Evolutionary conservation across 139 green algal species (phyloP), one percentile per base, ranked within the genome.

Genomic region (Chara braunii): DNA sequence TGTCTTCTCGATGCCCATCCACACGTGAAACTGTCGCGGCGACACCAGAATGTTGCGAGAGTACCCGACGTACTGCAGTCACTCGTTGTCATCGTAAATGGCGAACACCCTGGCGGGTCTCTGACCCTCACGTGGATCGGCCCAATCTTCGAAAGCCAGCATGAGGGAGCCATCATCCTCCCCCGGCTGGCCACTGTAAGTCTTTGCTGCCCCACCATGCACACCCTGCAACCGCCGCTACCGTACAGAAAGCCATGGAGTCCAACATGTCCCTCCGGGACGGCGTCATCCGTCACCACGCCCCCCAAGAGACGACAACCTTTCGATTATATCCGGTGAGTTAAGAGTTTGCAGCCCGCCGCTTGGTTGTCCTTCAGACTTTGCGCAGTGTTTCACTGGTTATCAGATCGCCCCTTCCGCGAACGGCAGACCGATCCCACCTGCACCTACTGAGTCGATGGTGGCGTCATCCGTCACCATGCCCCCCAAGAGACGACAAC

Each of bases 21-120:
- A 14, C 29, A 4, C 60, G 12, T 11, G 60, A 12, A 40, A 52
- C 29, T 48, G 18, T 3, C 59, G 59, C 24, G 68, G 14, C 6
- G 72, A 42, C 36, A 80, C 60, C 1, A 91, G 79, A 7, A 96
- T 83, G 80, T 89, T 94, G 48, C 89, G 71, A 3, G 75, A 75
- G 63, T 87, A 95, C 2, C 86, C 84, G 0, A 96, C 78, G 62
- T 93, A 96, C 76, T 95, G 87, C 43, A 92, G 60, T 8, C 56
- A 43, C 1, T 75, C 34, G 3, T 61, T 22, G 3, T 32, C 45
- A 60, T 94, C 87, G 58, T 90, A 90, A 30, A 93, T 26, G 5
- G 85, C 87, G 58, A 90, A 96, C 8, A 96, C 86, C 1, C 90
- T 90, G 11, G 86, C 51, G 18, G 82, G 85, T 82, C 81, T 81